Evolutionary conservation across 768 basidiomycete species (phyloP).

Genomic region (Naganishia onofrii): DNA sequence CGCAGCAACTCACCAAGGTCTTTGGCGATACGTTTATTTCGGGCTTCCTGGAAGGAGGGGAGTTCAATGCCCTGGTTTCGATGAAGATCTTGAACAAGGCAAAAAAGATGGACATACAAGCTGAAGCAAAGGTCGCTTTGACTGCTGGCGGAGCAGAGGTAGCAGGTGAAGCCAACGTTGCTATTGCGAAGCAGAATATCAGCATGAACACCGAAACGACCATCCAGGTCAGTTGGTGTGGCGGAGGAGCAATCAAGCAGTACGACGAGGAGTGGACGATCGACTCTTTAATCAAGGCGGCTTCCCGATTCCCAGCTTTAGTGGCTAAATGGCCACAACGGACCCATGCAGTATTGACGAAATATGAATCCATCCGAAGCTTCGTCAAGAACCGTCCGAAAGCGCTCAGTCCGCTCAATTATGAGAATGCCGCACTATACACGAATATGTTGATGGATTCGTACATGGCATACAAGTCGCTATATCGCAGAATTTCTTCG

Average conservation of each 20-base stretch:
- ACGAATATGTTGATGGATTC: slow-evolving; percentile 3
- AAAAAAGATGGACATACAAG: neutral
- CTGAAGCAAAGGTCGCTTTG: slow-evolving; percentile 2
- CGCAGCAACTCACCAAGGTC: neutral
- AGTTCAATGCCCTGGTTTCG: slow-evolving; percentile 4
- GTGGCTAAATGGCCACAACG: neutral
- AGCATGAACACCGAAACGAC: slow-evolving; percentile 5
- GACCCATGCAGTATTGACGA: neutral
- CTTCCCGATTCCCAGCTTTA: neutral
- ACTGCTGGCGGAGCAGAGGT: neutral
- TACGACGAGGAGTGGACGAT: slow-evolving; percentile 10
- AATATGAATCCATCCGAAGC: slow-evolving; percentile 1
- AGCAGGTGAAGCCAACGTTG: neutral
- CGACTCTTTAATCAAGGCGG: neutral
- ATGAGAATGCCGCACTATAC: neutral
- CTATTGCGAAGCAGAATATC: slow-evolving; percentile 2
- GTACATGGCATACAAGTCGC: slow-evolving; percentile 7
- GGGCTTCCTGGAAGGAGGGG: slow-evolving; percentile 5
- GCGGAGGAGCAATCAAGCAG: neutral
- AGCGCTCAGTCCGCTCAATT: neutral
- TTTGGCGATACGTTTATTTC: slow-evolving; percentile 2
- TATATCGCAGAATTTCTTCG: neutral
- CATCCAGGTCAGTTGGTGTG: slow-evolving; percentile 2
- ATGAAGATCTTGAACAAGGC: slow-evolving; percentile 6
- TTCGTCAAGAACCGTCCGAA: neutral